Evolutionary conservation across 1,284 basidiomycete species (phyloP).

Genomic region (Prillingera fragicola): DNA sequence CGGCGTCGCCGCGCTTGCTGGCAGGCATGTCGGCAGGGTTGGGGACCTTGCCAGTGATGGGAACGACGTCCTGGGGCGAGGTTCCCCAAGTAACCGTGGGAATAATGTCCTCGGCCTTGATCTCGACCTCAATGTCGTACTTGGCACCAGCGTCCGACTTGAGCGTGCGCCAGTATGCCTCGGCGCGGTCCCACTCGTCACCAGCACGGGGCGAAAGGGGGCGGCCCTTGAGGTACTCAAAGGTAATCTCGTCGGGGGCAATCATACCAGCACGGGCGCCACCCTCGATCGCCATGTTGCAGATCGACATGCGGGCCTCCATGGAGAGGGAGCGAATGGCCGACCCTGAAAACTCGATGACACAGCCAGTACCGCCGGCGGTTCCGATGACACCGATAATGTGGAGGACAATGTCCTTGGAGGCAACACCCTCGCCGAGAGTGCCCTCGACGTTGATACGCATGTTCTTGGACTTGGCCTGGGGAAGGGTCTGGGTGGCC

Average conservation of each 20-base stretch:
- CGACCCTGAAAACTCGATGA: slow-evolving; percentile 89
- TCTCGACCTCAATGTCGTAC: slow-evolving; percentile 82
- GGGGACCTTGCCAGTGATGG: slow-evolving; percentile 80
- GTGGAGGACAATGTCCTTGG: slow-evolving; percentile 91
- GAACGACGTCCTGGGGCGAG: slow-evolving; percentile 84
- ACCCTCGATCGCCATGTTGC: slow-evolving; percentile 97
- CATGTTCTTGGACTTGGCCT: slow-evolving; percentile 94
- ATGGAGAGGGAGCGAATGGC: slow-evolving; percentile 87
- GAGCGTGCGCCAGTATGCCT: slow-evolving; percentile 82
- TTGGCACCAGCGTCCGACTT: slow-evolving; percentile 80
- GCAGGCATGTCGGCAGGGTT: slow-evolving; percentile 66
- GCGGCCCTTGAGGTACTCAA: slow-evolving; percentile 76
- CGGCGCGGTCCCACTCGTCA: slow-evolving; percentile 82
- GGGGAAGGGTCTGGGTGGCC: slow-evolving; percentile 87
- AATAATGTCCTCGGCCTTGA: slow-evolving; percentile 80
- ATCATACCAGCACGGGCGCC: slow-evolving; percentile 94
- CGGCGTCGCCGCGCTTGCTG: slow-evolving; percentile 67
- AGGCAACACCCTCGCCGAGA: slow-evolving; percentile 79
- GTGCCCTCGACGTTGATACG: slow-evolving; percentile 83
- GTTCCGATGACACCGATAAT: slow-evolving; percentile 93
- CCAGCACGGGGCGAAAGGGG: slow-evolving; percentile 73
- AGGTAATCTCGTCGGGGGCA: slow-evolving; percentile 87
- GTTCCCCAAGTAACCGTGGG: slow-evolving; percentile 97
- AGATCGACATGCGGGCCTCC: slow-evolving; percentile 95
- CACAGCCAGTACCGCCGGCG: slow-evolving; percentile 85